Evolutionary conservation across 31 red algal species (phyloP).

Genomic region (Odonthalia washingtoniensis): DNA sequence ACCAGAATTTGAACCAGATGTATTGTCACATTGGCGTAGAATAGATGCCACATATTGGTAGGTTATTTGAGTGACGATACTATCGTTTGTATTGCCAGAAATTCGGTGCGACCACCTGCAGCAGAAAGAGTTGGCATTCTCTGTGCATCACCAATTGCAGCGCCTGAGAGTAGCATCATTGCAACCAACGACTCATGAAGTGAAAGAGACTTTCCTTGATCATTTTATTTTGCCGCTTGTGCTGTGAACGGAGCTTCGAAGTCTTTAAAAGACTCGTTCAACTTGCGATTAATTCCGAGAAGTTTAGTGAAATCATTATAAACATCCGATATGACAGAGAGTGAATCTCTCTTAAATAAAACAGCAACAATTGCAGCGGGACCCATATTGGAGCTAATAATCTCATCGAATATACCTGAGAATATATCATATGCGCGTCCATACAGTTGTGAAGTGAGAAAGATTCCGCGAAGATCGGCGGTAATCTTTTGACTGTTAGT

Average conservation of each 20-base stretch:
- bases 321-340: neutral
- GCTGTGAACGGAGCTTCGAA: neutral
- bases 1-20: too few relatives aligned
- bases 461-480: constrained; percentile 19
- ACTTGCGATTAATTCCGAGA: neutral
- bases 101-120: too few relatives aligned
- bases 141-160: too few relatives aligned
- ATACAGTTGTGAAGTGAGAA: constrained; percentile 15
- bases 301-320: neutral
- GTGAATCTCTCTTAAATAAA: neutral
- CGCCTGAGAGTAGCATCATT: too few relatives aligned
- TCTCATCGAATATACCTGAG: neutral
- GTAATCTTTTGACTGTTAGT: neutral
- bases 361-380: neutral
- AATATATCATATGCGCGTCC: neutral
- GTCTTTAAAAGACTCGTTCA: constrained; percentile 1
- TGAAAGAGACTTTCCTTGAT: too few relatives aligned
- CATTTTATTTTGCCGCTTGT: neutral
- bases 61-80: too few relatives aligned
- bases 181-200: too few relatives aligned
- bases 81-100: too few relatives aligned
- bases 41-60: too few relatives aligned
- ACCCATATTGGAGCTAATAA: neutral
- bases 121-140: too few relatives aligned
- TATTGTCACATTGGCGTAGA: too few relatives aligned